These are phyloP conservation scores for Heracleum sosnowskyi DNA, from an alignment of 129 eudicot genomes.

Conservation along the genomic window DNA sequence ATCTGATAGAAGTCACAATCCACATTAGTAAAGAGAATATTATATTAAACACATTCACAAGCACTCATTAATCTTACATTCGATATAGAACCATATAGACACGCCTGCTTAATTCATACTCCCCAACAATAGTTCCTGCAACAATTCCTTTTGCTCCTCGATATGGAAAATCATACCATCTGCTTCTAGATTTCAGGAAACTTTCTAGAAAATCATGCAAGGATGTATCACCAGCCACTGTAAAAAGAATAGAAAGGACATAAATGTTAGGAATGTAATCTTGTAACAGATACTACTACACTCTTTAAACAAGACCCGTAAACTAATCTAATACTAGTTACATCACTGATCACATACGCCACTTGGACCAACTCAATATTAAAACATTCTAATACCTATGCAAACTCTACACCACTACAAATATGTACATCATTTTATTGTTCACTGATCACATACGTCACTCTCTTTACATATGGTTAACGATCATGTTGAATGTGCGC, in stretches of 20 bases:
- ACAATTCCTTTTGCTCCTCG: slow-evolving; percentile 79
- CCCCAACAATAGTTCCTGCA: slow-evolving; percentile 95
- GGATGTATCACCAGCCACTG: slow-evolving; percentile 85
- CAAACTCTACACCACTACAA: background rate
- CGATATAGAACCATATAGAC: slow-evolving; percentile 92
- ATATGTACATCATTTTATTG: background rate
- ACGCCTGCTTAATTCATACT: slow-evolving; percentile 69
- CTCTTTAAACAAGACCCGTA: background rate
- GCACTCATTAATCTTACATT: slow-evolving; percentile 39
- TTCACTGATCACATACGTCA: too few species aligned
- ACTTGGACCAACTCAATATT: background rate
- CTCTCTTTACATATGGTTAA: too few species aligned
- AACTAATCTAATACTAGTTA: background rate
- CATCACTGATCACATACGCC: background rate
- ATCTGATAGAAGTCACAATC: slow-evolving; percentile 32
- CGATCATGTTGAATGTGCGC: background rate
- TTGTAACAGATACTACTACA: background rate
- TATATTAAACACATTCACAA: background rate
- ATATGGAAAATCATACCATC: slow-evolving; percentile 97
- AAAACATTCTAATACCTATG: background rate
- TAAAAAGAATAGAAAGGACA: slow-evolving; percentile 11
- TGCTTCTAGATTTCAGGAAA: slow-evolving; percentile 70
- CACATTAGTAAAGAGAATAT: background rate
- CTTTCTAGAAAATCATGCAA: slow-evolving; percentile 73
- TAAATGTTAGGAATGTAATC: background rate